These are phyloP conservation scores for Aspergillus sp. DNA, from an alignment of 2,329 filamentous ascomycete genomes.

Conservation along the genomic window DNA sequence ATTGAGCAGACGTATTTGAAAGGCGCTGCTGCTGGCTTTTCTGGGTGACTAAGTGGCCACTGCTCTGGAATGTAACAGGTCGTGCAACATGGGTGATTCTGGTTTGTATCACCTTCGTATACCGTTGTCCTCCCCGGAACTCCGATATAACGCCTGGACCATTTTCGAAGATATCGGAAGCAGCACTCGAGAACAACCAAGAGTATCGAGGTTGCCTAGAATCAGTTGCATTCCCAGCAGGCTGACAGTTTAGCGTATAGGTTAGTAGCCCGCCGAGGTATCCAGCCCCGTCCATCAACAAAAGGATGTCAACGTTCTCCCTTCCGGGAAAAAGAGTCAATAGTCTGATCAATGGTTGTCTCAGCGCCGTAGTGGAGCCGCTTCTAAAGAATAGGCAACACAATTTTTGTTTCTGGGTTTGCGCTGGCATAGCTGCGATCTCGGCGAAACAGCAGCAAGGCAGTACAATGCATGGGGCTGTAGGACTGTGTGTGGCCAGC, in stretches of 20 bases:
- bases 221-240: neutral
- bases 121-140: neutral
- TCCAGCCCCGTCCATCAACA: neutral
- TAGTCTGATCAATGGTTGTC: neutral
- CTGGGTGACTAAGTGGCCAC: neutral
- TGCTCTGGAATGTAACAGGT: neutral
- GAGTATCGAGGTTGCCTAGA: neutral
- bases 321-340: neutral
- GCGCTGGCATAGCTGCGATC: neutral
- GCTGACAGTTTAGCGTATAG: neutral
- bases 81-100: neutral
- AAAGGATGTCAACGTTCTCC: neutral
- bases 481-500: conserved; percentile 1
- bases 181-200: neutral
- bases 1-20: neutral
- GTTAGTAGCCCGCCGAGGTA: neutral
- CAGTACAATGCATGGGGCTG: neutral
- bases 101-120: neutral
- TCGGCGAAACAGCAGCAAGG: neutral
- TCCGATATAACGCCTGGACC: neutral
- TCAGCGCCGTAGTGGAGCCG: conserved; percentile 1
- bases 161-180: neutral
- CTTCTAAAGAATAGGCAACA: conserved; percentile 13
- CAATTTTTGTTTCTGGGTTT: neutral
- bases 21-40: neutral